Conservation (phyloP, 2,329 filamentous ascomycete species). For the Mariannaea sp. region DNA sequence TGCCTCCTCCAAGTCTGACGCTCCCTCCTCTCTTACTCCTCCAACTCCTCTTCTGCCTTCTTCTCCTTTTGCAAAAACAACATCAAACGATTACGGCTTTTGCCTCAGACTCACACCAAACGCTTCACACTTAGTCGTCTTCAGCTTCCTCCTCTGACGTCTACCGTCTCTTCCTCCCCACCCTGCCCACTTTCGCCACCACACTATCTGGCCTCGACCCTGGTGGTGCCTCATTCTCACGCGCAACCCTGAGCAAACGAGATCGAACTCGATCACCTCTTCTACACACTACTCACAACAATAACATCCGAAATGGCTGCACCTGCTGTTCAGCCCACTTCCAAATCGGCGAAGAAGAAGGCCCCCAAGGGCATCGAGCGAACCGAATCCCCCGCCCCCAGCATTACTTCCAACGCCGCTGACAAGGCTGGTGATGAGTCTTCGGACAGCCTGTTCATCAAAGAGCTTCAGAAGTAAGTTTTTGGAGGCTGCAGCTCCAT, state of each 20-base stretch:
- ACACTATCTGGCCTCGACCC: conserved; percentile 21
- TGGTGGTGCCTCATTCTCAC: conserved; percentile 25
- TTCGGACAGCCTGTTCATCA: conserved; percentile 78
- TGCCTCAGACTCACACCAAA: conserved; percentile 10
- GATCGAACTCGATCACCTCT: conserved; percentile 22
- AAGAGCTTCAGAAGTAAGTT: conserved; percentile 86
- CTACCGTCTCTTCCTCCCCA: conserved; percentile 15
- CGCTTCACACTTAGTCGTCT: background rate
- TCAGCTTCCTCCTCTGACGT: conserved; percentile 7
- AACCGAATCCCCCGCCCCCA: conserved; percentile 60
- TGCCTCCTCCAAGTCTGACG: background rate
- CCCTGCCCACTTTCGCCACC: conserved; percentile 16
- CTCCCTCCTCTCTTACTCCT: conserved; percentile 10
- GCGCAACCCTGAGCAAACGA: conserved; percentile 28
- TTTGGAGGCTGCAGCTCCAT: background rate
- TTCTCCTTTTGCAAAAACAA: conserved; percentile 1
- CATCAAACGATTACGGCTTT: background rate
- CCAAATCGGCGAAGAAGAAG: conserved; percentile 74
- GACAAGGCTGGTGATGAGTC: conserved; percentile 61
- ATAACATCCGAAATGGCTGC: conserved; percentile 58
- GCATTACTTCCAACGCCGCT: conserved; percentile 50
- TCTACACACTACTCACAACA: conserved; percentile 15
- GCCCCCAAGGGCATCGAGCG: conserved; percentile 55
- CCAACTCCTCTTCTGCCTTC: conserved; percentile 13
- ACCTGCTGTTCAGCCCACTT: conserved; percentile 62